Conservation (phyloP, 2,329 filamentous ascomycete genomes). For the Cadophora malorum region DNA sequence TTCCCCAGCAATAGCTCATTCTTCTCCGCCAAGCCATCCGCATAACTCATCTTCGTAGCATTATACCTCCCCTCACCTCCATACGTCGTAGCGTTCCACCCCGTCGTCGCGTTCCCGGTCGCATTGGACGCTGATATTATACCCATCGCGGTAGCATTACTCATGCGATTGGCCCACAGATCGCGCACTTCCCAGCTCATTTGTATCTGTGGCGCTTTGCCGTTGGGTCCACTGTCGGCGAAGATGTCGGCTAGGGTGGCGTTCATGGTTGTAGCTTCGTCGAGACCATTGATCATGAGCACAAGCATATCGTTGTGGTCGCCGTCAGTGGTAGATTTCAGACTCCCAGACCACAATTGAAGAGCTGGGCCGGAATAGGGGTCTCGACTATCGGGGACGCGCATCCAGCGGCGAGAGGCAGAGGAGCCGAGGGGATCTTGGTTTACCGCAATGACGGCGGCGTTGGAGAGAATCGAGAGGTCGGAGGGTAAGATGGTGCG, state of each 20-base stretch:
- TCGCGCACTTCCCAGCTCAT: constrained; percentile 60
- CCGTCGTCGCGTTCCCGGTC: constrained; percentile 43
- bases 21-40: constrained; percentile 52
- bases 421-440: constrained; percentile 49
- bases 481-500: constrained; percentile 44
- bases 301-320: constrained; percentile 53
- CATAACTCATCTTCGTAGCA: constrained; percentile 55
- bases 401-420: constrained; percentile 53
- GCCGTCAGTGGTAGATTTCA: constrained; percentile 50
- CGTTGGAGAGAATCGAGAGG: constrained; percentile 50
- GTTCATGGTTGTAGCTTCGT: constrained; percentile 52
- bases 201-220: constrained; percentile 50
- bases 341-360: constrained; percentile 55
- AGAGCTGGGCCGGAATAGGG: constrained; percentile 53
- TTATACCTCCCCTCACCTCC: constrained; percentile 50
- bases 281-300: constrained; percentile 56
- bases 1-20: constrained; percentile 55
- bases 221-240: constrained; percentile 52
- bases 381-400: constrained; percentile 50
- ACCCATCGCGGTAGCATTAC: constrained; percentile 49
- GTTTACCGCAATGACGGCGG: constrained; percentile 52
- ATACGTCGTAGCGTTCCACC: constrained; percentile 43
- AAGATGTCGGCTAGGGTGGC: constrained; percentile 60
- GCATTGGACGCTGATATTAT: constrained; percentile 52
- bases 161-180: constrained; percentile 63